Base-by-base conservation (phyloP, 139 green algal species). In the Chlorella sp. region DNA sequence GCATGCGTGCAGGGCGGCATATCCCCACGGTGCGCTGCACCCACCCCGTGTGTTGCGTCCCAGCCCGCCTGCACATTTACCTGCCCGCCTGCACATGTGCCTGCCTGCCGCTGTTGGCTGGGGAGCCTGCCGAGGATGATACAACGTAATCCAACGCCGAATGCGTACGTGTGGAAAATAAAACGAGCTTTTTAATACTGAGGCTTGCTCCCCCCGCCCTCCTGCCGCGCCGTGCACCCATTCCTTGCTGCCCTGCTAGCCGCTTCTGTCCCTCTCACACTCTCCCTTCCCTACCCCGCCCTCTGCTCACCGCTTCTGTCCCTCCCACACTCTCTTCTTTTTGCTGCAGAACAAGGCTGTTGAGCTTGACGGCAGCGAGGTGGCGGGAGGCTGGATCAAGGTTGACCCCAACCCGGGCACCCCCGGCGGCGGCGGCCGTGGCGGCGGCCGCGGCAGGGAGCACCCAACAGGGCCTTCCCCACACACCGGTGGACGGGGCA, bases 361-460 rank as follows among this genome's bases (percentile, higher is more conserved):
- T 37, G 94, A 96, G 87, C 75, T 94, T 37, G 92, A 97, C 66
- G 95, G 94, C 88, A 82, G 71, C 12, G 94, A 97, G 86, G 88
- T 89, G 28, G 94, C 93, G 18, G 95, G 95, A 53, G 91, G 95
- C 34, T 95, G 88, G 68, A 89, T 97, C 21, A 95, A 96, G 88
- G 85, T 93, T 5, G 91, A 93, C 81, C 85, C 85, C 37, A 92
- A 92, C 81, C 48, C 86, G 0, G 85, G 85, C 68, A 68, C 40
- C 60, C 61, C 61, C 18, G 36, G 83, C 83, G 88, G 92, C 60
- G 80, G 94, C 37, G 92, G 90, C 80, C 90, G 90, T 75, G 88
- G 91, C 73, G 79, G 91, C 57, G 61, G 78, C 79, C 53, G 83
- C 34, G 95, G 94, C 64, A 61, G 93, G 18, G 90, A n/a, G 30